Base-by-base conservation (phyloP, 208 protist species). In the Borovskyia barvae region DNA sequence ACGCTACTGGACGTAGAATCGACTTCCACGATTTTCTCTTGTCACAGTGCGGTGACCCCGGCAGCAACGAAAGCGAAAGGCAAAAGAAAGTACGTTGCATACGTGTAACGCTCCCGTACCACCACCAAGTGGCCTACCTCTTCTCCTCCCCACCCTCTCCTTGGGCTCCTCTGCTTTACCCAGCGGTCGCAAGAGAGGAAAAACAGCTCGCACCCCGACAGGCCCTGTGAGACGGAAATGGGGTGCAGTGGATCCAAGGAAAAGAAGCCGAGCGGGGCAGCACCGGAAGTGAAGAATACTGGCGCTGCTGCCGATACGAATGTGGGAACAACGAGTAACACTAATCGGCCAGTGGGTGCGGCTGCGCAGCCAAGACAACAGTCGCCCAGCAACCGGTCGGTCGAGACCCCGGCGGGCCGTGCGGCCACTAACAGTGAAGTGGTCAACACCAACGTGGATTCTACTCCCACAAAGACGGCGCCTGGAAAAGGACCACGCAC, bases 191-290 rank as follows among this genome's bases (percentile, higher is more conserved):
- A n/a, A n/a, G n/a, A n/a, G n/a, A n/a, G n/a, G n/a, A n/a, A n/a
- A n/a, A n/a, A n/a, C n/a, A n/a, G n/a, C n/a, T n/a, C n/a, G n/a
- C n/a, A n/a, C n/a, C n/a, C n/a, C n/a, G n/a, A n/a, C n/a, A n/a
- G n/a, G n/a, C n/a, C n/a, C n/a, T n/a, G n/a, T n/a, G n/a, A 54
- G 59, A 53, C 15, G 24, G 69, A 42, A 59, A 87, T 83, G 76
- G 76, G 80, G 48, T 73, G 72, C 75, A 47, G 53, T 28, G 66
- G 63, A 26, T 83, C 75, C 15, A 87, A 85, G 66, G 68, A 61
- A 48, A 60, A 67, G 48, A 59, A 65, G 25, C 50, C 42, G 37
- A 66, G 33, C 17, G 40, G 19, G 15, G 17, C 32, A 0, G 15
- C 36, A 5, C 37, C 33, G 19, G 20, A 55, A 25, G 24, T 15